Conservation (phyloP, 306 rosid genomes). For the Delonix regia region DNA sequence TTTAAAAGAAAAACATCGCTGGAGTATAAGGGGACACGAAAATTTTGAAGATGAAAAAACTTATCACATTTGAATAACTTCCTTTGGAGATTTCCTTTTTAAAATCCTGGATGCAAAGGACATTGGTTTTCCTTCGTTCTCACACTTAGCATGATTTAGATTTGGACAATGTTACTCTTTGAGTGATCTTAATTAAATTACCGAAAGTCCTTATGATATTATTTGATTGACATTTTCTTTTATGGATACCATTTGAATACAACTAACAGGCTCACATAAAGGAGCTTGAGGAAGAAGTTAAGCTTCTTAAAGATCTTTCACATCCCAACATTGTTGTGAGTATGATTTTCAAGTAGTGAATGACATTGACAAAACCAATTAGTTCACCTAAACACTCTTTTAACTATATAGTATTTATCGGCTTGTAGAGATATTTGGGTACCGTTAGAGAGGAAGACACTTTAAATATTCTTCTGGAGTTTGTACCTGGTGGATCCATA, state of each 20-base stretch:
- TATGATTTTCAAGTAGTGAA: slow-evolving; percentile 43
- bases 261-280: slow-evolving; percentile 77
- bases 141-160: neutral
- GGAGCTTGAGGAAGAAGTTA: slow-evolving; percentile 99
- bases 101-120: neutral
- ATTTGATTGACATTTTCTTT: slow-evolving; percentile 8
- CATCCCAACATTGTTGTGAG: slow-evolving; percentile 98
- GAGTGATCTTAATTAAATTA: slow-evolving; percentile 11
- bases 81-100: neutral
- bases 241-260: slow-evolving; percentile 37
- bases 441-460: slow-evolving; percentile 93
- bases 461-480: slow-evolving; percentile 87
- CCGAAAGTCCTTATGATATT: slow-evolving; percentile 14
- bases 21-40: neutral
- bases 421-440: slow-evolving; percentile 88
- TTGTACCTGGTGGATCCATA: slow-evolving; percentile 99
- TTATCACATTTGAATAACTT: neutral
- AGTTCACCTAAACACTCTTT: slow-evolving; percentile 30
- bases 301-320: slow-evolving; percentile 89
- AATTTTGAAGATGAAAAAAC: neutral
- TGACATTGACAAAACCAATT: slow-evolving; percentile 25
- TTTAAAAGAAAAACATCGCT: neutral
- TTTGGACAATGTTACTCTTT: neutral
- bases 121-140: neutral
- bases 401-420: slow-evolving; percentile 38